These are phyloP conservation scores for Tricholoma bakamatsutake DNA, from an alignment of 768 basidiomycete genomes.

Conservation along the genomic window DNA sequence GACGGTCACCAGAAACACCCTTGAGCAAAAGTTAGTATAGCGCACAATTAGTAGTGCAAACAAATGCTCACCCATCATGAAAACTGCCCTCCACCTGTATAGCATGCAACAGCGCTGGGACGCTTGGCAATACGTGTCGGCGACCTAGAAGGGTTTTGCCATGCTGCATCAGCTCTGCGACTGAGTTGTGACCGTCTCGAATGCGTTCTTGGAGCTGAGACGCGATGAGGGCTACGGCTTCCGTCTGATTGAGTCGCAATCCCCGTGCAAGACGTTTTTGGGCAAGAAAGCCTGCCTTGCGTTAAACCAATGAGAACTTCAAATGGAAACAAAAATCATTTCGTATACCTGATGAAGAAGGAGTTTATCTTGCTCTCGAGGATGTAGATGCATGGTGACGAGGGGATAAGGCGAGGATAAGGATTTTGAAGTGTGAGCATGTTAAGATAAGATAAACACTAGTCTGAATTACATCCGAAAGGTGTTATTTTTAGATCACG, in stretches of 20 bases:
- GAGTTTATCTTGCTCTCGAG: slow-evolving; percentile 71
- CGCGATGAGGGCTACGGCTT: slow-evolving; percentile 86
- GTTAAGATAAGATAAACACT: slow-evolving; percentile 10
- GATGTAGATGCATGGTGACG: slow-evolving; percentile 57
- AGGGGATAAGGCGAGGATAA: neutral
- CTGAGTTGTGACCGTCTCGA: slow-evolving; percentile 82
- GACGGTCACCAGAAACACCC: slow-evolving; percentile 94
- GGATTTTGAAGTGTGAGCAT: neutral
- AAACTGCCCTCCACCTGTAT: slow-evolving; percentile 96
- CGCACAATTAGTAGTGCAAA: neutral
- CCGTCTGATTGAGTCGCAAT: slow-evolving; percentile 76
- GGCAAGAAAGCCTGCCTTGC: slow-evolving; percentile 78
- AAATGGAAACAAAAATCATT: neutral
- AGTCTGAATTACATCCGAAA: too few relatives aligned
- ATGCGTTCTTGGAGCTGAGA: slow-evolving; percentile 92
- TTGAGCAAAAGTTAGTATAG: slow-evolving; percentile 20
- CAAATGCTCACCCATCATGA: slow-evolving; percentile 59
- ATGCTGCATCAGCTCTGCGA: slow-evolving; percentile 88
- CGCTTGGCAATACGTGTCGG: slow-evolving; percentile 82
- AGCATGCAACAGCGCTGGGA: slow-evolving; percentile 70
- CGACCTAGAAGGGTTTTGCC: slow-evolving; percentile 87
- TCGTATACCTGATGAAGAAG: slow-evolving; percentile 58
- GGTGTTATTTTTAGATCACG: slow-evolving; percentile 10
- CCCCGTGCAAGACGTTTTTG: slow-evolving; percentile 96
- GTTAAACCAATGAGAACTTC: neutral